Conservation (phyloP, 2,329 filamentous ascomycete genomes). For the Graphilbum sp. region DNA sequence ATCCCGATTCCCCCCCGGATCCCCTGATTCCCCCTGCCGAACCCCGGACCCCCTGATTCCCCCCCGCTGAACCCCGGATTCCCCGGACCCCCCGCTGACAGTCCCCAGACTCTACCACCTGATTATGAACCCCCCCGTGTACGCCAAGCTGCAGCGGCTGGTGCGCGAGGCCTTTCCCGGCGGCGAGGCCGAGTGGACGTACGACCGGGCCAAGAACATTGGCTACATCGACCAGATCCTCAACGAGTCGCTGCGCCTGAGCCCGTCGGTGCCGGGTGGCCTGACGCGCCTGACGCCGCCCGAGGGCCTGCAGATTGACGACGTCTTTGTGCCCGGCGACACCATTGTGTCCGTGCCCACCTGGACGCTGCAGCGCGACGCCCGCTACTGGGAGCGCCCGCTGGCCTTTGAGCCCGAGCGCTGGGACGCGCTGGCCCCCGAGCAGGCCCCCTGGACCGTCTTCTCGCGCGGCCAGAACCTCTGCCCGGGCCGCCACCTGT, state of each 20-base stretch:
- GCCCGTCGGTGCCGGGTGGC: conserved; percentile 18
- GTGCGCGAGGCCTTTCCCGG: too few relatives aligned
- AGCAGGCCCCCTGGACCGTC: conserved; percentile 7
- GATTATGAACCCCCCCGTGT: too few relatives aligned
- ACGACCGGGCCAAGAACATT: too few relatives aligned
- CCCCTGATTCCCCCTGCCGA: too few relatives aligned
- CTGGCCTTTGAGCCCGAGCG: conserved; percentile 18
- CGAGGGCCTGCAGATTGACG: conserved; percentile 18
- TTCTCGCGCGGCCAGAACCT: too few relatives aligned
- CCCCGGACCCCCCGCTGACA: too few relatives aligned
- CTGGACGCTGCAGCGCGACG: conserved; percentile 11
- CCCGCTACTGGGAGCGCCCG: conserved; percentile 9
- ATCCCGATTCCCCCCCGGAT: too few relatives aligned
- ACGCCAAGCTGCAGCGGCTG: too few relatives aligned
- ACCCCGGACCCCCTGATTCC: too few relatives aligned
- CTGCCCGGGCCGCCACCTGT: conserved; percentile 15
- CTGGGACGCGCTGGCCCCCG: conserved; percentile 15
- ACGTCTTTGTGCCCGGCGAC: conserved; percentile 19
- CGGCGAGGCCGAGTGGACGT: too few relatives aligned
- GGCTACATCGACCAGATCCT: conserved; percentile 7
- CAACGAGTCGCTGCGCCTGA: conserved; percentile 16
- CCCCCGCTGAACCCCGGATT: too few relatives aligned
- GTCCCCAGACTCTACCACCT: too few relatives aligned
- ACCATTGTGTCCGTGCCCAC: conserved; percentile 17
- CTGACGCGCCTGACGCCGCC: conserved; percentile 20